A percentile compares a stretch with the other conserved stretches of the same genome.
Conservation (phyloP, 1,284 basidiomycete genomes). For the Amylostereum chailletii region DNA sequence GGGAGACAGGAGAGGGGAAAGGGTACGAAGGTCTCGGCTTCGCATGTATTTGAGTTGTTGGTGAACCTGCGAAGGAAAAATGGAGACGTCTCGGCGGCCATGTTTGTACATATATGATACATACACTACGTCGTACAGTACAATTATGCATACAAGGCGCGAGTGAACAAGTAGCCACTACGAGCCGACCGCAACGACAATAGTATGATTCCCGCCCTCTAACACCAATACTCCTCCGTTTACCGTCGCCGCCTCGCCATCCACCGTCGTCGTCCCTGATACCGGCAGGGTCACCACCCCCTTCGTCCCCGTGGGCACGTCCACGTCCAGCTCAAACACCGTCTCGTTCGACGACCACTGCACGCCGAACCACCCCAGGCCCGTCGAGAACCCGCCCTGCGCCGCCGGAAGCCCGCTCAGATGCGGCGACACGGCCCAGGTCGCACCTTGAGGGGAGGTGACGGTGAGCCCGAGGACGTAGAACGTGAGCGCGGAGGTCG, state of each 20-base stretch:
- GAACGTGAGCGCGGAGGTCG: conserved; percentile 29
- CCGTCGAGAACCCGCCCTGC: conserved; percentile 34
- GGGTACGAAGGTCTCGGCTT: too few species aligned
- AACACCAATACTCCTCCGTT: neutral
- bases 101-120: too few species aligned
- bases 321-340: conserved; percentile 19
- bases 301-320: conserved; percentile 24
- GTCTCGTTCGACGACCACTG: conserved; percentile 20
- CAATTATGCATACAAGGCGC: too few species aligned
- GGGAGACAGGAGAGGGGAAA: too few species aligned
- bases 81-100: too few species aligned
- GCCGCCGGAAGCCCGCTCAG: conserved; percentile 28
- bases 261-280: conserved; percentile 20
- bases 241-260: conserved; percentile 12
- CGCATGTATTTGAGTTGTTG: too few species aligned
- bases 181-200: neutral
- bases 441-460: conserved; percentile 28
- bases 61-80: too few species aligned
- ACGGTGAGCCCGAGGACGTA: conserved; percentile 34
- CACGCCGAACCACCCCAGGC: conserved; percentile 31
- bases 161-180: too few species aligned
- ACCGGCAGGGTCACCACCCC: conserved; percentile 24
- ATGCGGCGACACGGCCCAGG: conserved; percentile 33
- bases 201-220: neutral
- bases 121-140: too few species aligned